Evolutionary conservation across 106 monocot species (phyloP), one percentile per base, ranked within the genome.

Genomic region (Apostasia ramifera): DNA sequence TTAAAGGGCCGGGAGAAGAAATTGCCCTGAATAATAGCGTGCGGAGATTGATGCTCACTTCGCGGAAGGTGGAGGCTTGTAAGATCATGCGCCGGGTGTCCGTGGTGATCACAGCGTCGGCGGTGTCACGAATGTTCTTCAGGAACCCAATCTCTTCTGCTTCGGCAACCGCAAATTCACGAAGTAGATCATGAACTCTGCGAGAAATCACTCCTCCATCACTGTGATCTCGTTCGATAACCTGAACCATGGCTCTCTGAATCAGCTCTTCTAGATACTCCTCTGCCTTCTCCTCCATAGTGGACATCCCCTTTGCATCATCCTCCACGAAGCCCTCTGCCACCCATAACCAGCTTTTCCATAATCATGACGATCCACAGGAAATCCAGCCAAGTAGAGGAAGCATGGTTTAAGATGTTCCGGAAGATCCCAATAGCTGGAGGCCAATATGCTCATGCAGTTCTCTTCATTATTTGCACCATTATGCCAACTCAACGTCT

Each of bases 141-240:
- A 81, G 48, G 37, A 81, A 81, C 2, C 45, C 39, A 44, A 4
- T 13, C 38, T 53, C 71, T n/a, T 73, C 54, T 9, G 82, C 73
- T 66, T 72, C 69, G 7, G 72, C 63, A 6, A 55, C 26, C 6
- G 62, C 42, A 38, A 82, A 40, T 13, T 60, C 72, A 11, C 5
- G 77, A 5, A 82, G 55, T 10, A 76, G 73, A 66, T 77, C 77
- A 66, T 82, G 71, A 44, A 82, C 62, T 2, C 46, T 6, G 42
- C 52, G 2, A 40, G 10, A 12, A 40, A 40, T 55, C 6, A 48
- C 26, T 6, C 37, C 1, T 53, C 59, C 43, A 4, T 9, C 40
- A 2, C 9, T 26, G 1, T 13, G 40, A 49, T 59, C 37, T 26
- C 11, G 73, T 42, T 43, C 44, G 3, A 15, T n/a, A 3, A 64